phyloP scores from a whole-genome alignment of 2,329 filamentous ascomycete genomes.

The Elsinoe ampelina region DNA sequence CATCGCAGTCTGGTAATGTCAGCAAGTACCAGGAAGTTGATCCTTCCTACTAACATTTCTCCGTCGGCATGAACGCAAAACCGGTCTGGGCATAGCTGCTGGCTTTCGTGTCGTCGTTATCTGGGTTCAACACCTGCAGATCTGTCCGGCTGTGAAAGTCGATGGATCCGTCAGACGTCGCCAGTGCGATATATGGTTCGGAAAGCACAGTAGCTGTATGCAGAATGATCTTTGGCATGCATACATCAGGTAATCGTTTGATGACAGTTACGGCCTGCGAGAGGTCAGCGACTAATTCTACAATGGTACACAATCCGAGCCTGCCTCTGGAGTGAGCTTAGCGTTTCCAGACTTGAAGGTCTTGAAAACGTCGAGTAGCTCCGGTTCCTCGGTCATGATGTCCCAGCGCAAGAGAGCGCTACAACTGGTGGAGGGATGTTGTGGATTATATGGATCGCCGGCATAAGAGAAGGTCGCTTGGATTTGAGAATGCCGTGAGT shows the following conservation, averaged over 20 bases:
- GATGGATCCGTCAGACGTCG: slow-evolving; percentile 70
- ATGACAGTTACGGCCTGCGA: slow-evolving; percentile 36
- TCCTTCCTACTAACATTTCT: slow-evolving; percentile 31
- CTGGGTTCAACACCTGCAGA: slow-evolving; percentile 55
- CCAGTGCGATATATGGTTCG: slow-evolving; percentile 61
- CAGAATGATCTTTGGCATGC: slow-evolving; percentile 61
- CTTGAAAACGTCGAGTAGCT: slow-evolving; percentile 29
- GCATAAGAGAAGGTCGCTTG: slow-evolving; percentile 61
- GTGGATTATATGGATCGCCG: slow-evolving; percentile 37
- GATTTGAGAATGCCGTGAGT: slow-evolving; percentile 39
- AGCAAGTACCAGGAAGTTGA: slow-evolving; percentile 39
- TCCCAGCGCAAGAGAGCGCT: slow-evolving; percentile 81
- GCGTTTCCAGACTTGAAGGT: slow-evolving; percentile 21
- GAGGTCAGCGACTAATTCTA: neutral
- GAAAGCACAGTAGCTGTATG: slow-evolving; percentile 59
- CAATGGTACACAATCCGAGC: slow-evolving; percentile 13
- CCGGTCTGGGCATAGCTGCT: slow-evolving; percentile 66
- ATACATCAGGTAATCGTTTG: slow-evolving; percentile 57
- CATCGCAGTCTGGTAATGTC: slow-evolving; percentile 21
- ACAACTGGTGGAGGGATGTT: slow-evolving; percentile 33
- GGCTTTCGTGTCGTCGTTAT: slow-evolving; percentile 56
- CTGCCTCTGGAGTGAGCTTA: slow-evolving; percentile 17
- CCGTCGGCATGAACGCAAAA: slow-evolving; percentile 59
- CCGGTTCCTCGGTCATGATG: slow-evolving; percentile 42
- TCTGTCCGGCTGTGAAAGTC: slow-evolving; percentile 70